Evolutionary conservation across 306 rosid species (phyloP).

Genomic region (Carpinus viminea): DNA sequence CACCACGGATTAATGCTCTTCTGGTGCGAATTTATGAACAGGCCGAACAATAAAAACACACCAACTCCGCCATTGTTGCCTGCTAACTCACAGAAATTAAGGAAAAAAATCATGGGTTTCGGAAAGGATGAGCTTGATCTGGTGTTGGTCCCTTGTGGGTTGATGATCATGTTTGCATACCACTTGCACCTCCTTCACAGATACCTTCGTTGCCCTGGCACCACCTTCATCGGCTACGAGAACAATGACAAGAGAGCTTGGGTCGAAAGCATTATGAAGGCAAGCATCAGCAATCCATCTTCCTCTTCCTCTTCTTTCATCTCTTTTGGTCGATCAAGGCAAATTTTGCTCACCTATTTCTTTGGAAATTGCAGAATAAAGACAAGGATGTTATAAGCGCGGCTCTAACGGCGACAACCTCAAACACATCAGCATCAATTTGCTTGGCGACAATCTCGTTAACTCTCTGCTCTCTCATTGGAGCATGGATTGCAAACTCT

Average conservation of each 20-base stretch:
- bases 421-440: conserved; percentile 61
- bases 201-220: conserved; percentile 60
- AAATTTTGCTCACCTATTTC: background rate
- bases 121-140: conserved; percentile 58
- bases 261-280: conserved; percentile 75
- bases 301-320: background rate
- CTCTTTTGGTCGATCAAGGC: background rate
- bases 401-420: conserved; percentile 50
- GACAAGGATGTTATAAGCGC: conserved; percentile 35
- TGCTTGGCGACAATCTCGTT: conserved; percentile 58
- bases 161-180: conserved; percentile 67
- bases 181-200: conserved; percentile 62
- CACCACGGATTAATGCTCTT: background rate
- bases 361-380: conserved; percentile 40
- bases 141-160: conserved; percentile 68
- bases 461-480: conserved; percentile 66
- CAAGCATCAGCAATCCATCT: conserved; percentile 8
- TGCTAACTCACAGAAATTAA: background rate
- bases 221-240: conserved; percentile 73
- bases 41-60: background rate
- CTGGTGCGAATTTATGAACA: background rate
- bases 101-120: conserved; percentile 40
- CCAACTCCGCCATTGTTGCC: background rate
- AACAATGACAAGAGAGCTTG: conserved; percentile 70
- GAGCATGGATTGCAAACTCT: conserved; percentile 70